Evolutionary conservation across 73 alveolate species (phyloP), one percentile per base, ranked within the genome.

Genomic region (Paramecium biaurelia): DNA sequence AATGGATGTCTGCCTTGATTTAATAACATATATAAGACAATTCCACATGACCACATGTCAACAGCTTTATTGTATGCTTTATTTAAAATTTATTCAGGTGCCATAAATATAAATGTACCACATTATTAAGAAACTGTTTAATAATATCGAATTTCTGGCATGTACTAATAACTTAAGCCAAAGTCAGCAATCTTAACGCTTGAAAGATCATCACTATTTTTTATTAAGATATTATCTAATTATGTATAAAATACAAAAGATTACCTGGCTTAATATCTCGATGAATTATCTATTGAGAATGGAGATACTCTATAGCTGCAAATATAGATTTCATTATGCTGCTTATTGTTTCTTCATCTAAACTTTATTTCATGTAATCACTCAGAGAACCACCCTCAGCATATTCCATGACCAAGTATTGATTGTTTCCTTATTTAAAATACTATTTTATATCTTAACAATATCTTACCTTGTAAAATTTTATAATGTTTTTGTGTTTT

Each of bases 201-300:
- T 5, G 76, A 42, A 24, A 89, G 90, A 70, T 89, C 84, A n/a
- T 89, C 32, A 6, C 76, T 21, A 43, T 89, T 88, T 34, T 14
- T 11, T 7, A 89, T 57, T 38, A 89, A 89, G 32, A 89, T 89
- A 42, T 89, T 89, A 43, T 89, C 94, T 89, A 89, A 23, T 23
- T 15, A 28, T 45, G 24, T 68, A 70, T 59, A n/a, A 7, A 12
- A 15, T 47, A 5, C 30, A n/a, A 32, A 42, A 21, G 10, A 43
- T 85, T 92, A 28, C 92, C 89, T 86, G 93, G 93, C 86, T 94
- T 94, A 59, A 94, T 92, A 57, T 94, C 96, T 86, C 97, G 70
- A 85, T 94, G 97, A 38, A 94, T 89, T 32, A 94, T 24, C 23
- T 94, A 92, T 43, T 86, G 15, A 56, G 84, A 58, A 74, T 94